Base-by-base conservation (phyloP, 805 yeast species). In the Ascoidea asiatica region DNA sequence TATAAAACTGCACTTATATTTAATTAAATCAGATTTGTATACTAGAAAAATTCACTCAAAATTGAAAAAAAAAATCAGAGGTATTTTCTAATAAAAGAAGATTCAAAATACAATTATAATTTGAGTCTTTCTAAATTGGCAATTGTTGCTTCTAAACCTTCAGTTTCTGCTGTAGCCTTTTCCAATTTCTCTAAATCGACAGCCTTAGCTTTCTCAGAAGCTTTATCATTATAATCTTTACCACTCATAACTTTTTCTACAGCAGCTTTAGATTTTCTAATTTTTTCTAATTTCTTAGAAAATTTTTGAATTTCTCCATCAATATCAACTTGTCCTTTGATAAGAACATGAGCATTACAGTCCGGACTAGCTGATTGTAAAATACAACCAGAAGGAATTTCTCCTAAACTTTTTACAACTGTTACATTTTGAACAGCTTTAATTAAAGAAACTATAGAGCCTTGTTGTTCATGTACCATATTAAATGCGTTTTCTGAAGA, bases 271-370 rank as follows among this genome's bases (percentile, higher is more conserved):
- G 75, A 72, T 50, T 70, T 72, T 57, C 75, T 73, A 39, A 81
- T 75, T 62, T 81, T 82, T 48, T 63, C 72, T 56, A 89, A 71
- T 69, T 84, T 90, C 73, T 77, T 77, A 56, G 69, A 63, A 37
- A 88, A 92, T 73, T 90, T 92, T 53, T 69, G 59, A 56, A 92
- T 84, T 67, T 92, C 97, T 45, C 82, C 82, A 56, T 88, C 97
- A 53, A 89, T 75, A 62, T 90, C 97, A 53, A 92, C 79, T 60
- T 83, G 89, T 44, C 97, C 98, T 72, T 87, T 89, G 46, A 90
- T 96, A 60, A 92, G 72, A 23, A 90, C 76, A 56, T 87, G 95
- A 19, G 89, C 97, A 48, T 78, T 81, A 60, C 86, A 79, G 45
- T 76, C 82, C 42, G 95, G 81, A 47, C 77, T 75, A 47, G 90